Evolutionary conservation across 225 moss, liverwort and hornwort species (phyloP).

Genomic region (Marchantia paleacea): DNA sequence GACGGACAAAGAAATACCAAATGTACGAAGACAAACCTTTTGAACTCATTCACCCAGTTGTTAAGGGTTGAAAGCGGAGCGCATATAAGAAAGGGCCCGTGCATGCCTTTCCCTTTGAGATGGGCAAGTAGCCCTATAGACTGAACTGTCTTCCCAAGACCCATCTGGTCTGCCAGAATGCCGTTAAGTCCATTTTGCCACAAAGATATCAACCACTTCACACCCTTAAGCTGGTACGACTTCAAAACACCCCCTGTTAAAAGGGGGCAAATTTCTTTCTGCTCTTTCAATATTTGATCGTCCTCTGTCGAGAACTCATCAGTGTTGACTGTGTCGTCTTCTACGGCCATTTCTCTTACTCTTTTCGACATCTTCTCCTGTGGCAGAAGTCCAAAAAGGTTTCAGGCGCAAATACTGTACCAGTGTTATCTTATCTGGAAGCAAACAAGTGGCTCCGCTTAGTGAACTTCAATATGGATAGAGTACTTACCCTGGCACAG

Average conservation of each 20-base stretch:
- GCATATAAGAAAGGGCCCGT: constrained; percentile 84
- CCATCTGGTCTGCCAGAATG: constrained; percentile 98
- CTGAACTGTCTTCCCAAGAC: constrained; percentile 93
- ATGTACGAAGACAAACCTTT: constrained; percentile 35
- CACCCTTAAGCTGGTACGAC: constrained; percentile 82
- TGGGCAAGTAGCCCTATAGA: constrained; percentile 88
- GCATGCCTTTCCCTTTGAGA: constrained; percentile 76
- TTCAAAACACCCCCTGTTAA: constrained; percentile 81
- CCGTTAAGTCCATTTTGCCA: constrained; percentile 98
- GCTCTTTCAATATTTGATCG: constrained; percentile 60
- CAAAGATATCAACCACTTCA: constrained; percentile 95
- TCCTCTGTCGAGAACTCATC: constrained; percentile 53
- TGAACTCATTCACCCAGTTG: constrained; percentile 88
- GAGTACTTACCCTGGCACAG: constrained; percentile 12
- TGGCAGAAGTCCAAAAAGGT: background rate
- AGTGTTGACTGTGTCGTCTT: constrained; percentile 35
- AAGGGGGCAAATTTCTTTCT: constrained; percentile 69
- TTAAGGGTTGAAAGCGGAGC: constrained; percentile 92
- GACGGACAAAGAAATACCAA: too few species aligned
- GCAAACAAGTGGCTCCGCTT: too few species aligned
- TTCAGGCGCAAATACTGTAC: too few species aligned
- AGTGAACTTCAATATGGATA: too few species aligned
- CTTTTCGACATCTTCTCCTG: constrained; percentile 13
- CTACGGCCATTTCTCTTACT: constrained; percentile 54
- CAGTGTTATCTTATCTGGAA: too few species aligned